phyloP scores from a whole-genome alignment of 352 stramenopile genomes.

The Phytophthora hibernalis region DNA sequence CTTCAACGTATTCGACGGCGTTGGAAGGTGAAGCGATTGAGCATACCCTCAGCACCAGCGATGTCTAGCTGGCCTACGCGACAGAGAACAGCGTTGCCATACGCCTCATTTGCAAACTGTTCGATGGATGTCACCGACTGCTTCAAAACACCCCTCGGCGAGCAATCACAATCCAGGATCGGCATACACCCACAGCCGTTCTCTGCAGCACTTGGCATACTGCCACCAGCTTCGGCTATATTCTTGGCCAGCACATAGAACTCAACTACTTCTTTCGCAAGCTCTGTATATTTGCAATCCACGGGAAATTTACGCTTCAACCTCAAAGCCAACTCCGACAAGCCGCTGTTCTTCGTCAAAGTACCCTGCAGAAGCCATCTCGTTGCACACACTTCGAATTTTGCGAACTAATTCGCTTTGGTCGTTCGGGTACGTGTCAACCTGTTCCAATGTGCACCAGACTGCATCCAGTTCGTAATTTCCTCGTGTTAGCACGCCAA shows the following conservation, averaged over 20 bases:
- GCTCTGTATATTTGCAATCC: constrained; percentile 47
- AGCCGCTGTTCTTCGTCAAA: constrained; percentile 72
- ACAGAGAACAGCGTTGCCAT: constrained; percentile 67
- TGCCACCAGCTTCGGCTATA: constrained; percentile 62
- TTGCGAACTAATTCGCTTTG: constrained; percentile 49
- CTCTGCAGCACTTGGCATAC: constrained; percentile 53
- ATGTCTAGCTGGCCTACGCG: constrained; percentile 67
- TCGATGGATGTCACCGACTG: constrained; percentile 57
- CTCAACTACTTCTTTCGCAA: constrained; percentile 48
- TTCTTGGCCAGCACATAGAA: constrained; percentile 67
- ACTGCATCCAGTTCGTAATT: constrained; percentile 71
- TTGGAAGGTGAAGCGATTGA: constrained; percentile 48
- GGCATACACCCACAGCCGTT: constrained; percentile 66
- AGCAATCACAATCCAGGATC: constrained; percentile 58
- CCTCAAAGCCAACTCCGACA: constrained; percentile 65
- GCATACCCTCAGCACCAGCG: constrained; percentile 58
- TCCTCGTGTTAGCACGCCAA: constrained; percentile 46
- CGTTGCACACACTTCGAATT: constrained; percentile 63
- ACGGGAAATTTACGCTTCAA: constrained; percentile 69
- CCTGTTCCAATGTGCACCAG: constrained; percentile 73
- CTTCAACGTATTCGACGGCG: constrained; percentile 54
- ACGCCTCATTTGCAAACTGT: constrained; percentile 61
- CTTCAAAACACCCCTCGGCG: constrained; percentile 65
- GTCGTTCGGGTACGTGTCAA: constrained; percentile 42
- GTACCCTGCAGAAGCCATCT: constrained; percentile 61